These are phyloP conservation scores for Ophiostoma novo-ulmi DNA, from an alignment of 2,329 filamentous ascomycete species.

Conservation along the genomic window DNA sequence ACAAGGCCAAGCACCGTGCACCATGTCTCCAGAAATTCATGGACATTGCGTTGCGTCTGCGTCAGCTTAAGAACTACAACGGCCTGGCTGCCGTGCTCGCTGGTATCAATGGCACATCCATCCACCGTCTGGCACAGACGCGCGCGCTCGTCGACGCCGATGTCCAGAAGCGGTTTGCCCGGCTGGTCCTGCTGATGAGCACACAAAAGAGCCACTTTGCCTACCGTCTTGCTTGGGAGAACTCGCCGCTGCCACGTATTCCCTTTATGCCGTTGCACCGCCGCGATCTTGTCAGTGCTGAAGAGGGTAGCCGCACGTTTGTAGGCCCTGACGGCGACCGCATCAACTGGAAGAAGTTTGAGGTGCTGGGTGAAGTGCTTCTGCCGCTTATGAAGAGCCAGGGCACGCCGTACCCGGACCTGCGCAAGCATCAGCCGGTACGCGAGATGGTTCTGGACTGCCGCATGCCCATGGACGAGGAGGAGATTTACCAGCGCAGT, in stretches of 20 bases:
- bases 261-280: constrained; percentile 88
- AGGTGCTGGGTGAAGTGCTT: constrained; percentile 88
- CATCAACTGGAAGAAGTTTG: constrained; percentile 98
- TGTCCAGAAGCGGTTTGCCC: constrained; percentile 77
- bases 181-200: constrained; percentile 86
- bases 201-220: constrained; percentile 88
- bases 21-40: constrained; percentile 94
- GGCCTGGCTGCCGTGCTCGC: constrained; percentile 89
- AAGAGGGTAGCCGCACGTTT: constrained; percentile 88
- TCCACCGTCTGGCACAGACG: constrained; percentile 78
- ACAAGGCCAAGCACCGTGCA: constrained; percentile 93
- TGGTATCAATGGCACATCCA: constrained; percentile 80
- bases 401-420: constrained; percentile 70
- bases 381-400: constrained; percentile 89
- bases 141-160: constrained; percentile 66
- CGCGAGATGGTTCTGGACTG: constrained; percentile 75
- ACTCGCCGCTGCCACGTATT: constrained; percentile 82
- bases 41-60: constrained; percentile 77
- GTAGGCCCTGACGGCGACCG: constrained; percentile 66
- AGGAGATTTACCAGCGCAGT: constrained; percentile 65
- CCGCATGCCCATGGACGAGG: constrained; percentile 76
- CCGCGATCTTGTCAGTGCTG: constrained; percentile 83
- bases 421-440: constrained; percentile 63
- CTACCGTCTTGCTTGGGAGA: constrained; percentile 97
- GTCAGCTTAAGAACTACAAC: constrained; percentile 95